These are phyloP conservation scores for Nemania abortiva DNA, from an alignment of 2,329 filamentous ascomycete species.

Conservation along the genomic window DNA sequence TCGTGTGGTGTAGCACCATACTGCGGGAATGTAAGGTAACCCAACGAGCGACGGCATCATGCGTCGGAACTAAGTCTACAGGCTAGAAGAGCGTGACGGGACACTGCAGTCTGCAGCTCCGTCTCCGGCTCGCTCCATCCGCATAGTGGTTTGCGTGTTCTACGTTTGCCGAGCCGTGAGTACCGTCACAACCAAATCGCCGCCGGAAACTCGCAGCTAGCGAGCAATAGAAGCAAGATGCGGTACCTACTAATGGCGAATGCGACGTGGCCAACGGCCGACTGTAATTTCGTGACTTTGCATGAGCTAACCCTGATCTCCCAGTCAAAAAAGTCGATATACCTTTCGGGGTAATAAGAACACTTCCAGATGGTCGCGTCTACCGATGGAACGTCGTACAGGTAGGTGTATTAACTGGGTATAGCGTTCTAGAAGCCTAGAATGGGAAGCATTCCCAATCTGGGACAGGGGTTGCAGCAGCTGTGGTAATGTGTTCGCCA, in stretches of 20 bases:
- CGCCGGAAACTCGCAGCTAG: conserved; percentile 29
- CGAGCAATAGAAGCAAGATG: conserved; percentile 32
- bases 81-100: conserved; percentile 18
- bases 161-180: conserved; percentile 30
- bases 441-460: not conserved
- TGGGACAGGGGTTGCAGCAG: conserved; percentile 2
- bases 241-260: conserved; percentile 21
- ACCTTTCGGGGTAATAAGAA: conserved; percentile 10
- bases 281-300: conserved; percentile 4
- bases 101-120: conserved; percentile 21
- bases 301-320: conserved; percentile 19
- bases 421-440: conserved; percentile 3
- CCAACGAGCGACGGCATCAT: conserved; percentile 17
- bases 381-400: conserved; percentile 16
- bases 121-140: conserved; percentile 20
- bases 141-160: conserved; percentile 13
- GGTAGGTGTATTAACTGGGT: conserved; percentile 13
- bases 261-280: conserved; percentile 11
- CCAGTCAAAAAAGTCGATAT: conserved; percentile 1
- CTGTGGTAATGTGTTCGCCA: not conserved
- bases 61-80: conserved; percentile 23
- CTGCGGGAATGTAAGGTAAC: conserved; percentile 10
- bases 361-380: not conserved
- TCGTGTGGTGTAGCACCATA: conserved; percentile 14
- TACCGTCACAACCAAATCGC: conserved; percentile 19